These are phyloP conservation scores for Plantago major DNA, from an alignment of 257 asterid species.

Conservation along the genomic window DNA sequence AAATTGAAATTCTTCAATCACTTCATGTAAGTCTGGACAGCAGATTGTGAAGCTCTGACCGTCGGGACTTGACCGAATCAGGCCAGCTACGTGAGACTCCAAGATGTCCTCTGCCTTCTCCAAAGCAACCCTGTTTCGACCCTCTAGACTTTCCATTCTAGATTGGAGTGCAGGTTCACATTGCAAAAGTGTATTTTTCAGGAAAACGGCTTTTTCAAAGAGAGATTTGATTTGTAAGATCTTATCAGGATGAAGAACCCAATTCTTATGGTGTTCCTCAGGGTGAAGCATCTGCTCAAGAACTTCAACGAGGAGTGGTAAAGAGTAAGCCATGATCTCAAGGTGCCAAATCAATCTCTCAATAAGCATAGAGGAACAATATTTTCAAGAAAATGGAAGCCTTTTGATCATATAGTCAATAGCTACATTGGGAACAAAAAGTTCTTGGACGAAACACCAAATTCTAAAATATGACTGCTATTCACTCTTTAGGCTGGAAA, in stretches of 20 bases:
- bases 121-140: not conserved
- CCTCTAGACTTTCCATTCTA: not conserved
- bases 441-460: too few species aligned
- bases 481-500: too few species aligned
- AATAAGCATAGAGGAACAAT: too few species aligned
- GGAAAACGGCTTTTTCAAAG: not conserved
- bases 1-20: not conserved
- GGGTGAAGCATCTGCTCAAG: conserved; percentile 1
- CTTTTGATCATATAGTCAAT: too few species aligned
- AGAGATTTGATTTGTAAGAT: not conserved
- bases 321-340: conserved; percentile 1
- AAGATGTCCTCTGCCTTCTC: conserved; percentile 2
- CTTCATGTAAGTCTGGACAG: not conserved
- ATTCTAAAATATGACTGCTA: too few species aligned
- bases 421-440: too few species aligned
- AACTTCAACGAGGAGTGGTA: not conserved
- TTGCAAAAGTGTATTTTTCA: not conserved
- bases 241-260: not conserved
- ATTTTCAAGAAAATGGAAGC: too few species aligned
- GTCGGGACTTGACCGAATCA: not conserved
- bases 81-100: not conserved
- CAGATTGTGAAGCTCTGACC: not conserved
- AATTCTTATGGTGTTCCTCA: not conserved
- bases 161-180: not conserved
- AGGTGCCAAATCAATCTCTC: too few species aligned